Percentiles rank a stretch among this genome's conserved stretches.
phyloP scores from a whole-genome alignment of 306 rosid genomes.

The Rosa multiflora region DNA sequence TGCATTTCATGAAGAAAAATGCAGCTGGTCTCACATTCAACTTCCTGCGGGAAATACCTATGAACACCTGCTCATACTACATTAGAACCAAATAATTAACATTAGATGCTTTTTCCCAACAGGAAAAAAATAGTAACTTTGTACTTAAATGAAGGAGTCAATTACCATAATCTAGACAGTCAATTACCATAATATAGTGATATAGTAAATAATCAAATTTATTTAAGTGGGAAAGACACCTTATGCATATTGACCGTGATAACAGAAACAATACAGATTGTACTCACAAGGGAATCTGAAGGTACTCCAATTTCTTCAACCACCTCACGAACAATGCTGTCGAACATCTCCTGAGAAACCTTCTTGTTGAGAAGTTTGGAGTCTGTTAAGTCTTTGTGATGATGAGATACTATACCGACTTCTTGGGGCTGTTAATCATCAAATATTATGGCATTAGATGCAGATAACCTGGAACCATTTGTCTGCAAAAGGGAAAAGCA shows the following conservation, averaged over 20 bases:
- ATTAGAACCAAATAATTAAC: conserved; percentile 31
- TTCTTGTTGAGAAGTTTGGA: conserved; percentile 33
- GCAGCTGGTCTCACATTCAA: conserved; percentile 79
- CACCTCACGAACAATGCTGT: conserved; percentile 88
- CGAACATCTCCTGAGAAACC: conserved; percentile 82
- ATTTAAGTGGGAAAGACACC: background rate
- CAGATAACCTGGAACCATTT: conserved; percentile 13
- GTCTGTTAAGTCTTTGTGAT: conserved; percentile 43
- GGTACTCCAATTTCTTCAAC: conserved; percentile 98
- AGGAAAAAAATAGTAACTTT: background rate
- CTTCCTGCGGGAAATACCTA: conserved; percentile 76
- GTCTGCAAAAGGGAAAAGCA: conserved; percentile 16
- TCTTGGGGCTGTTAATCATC: conserved; percentile 77
- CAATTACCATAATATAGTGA: background rate
- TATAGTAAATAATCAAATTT: background rate
- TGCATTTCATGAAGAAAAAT: conserved; percentile 86
- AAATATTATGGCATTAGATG: conserved; percentile 20
- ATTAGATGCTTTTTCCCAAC: conserved; percentile 18
- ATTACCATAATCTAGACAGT: background rate
- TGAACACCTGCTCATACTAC: conserved; percentile 62
- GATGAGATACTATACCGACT: conserved; percentile 58
- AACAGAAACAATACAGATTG: background rate
- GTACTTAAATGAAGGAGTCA: background rate
- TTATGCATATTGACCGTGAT: background rate
- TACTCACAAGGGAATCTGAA: conserved; percentile 73